Conservation (phyloP, 2,329 filamentous ascomycete genomes). For the Pestalotiopsis sp. region DNA sequence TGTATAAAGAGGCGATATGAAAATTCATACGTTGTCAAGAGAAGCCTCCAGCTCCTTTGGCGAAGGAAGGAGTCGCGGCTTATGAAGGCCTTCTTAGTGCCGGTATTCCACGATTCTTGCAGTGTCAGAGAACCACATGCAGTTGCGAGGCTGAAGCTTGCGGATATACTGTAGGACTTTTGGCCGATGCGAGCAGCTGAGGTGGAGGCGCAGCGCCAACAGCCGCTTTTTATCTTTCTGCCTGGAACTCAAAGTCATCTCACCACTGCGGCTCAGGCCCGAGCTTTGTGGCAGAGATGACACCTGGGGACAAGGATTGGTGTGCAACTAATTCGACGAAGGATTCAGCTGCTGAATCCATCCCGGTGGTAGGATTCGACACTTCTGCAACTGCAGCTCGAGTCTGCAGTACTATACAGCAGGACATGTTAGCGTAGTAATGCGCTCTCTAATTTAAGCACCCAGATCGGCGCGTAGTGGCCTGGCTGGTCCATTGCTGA, state of each 20-base stretch:
- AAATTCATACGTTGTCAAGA: background rate
- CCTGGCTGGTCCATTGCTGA: conserved; percentile 1
- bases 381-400: background rate
- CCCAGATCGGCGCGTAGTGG: background rate
- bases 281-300: background rate
- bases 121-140: background rate
- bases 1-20: background rate
- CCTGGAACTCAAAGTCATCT: background rate
- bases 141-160: conserved; percentile 3
- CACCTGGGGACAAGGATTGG: background rate
- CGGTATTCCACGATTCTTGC: background rate
- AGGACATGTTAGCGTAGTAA: conserved; percentile 1
- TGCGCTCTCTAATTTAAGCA: background rate
- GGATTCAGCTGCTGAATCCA: conserved; percentile 6
- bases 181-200: background rate
- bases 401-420: background rate
- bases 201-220: conserved; percentile 4
- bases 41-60: background rate
- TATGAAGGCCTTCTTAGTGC: background rate
- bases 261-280: background rate
- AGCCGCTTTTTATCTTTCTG: conserved; percentile 7
- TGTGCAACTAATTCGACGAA: background rate
- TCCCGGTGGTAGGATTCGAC: background rate
- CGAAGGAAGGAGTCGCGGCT: background rate
- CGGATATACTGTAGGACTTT: too few species aligned